Evolutionary conservation across 768 basidiomycete species (phyloP).

Genomic region (Kwoniella shandongensis): DNA sequence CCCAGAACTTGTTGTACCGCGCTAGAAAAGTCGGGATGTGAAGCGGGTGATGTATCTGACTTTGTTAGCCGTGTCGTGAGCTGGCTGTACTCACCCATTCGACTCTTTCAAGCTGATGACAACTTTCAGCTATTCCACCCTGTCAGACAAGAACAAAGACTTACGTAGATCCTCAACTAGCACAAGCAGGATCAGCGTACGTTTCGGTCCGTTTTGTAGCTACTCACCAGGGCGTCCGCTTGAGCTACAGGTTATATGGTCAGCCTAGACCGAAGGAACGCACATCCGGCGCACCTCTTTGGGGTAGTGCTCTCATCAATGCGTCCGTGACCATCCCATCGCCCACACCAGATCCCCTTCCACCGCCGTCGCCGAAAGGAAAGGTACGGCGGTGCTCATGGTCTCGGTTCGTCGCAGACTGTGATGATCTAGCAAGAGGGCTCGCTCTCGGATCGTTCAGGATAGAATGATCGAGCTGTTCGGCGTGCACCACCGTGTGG

Average conservation of each 20-base stretch:
- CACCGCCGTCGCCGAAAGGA: slow-evolving; percentile 1
- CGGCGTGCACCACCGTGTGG: slow-evolving; percentile 15
- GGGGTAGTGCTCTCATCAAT: slow-evolving; percentile 7
- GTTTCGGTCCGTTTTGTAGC: background rate
- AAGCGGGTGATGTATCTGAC: slow-evolving; percentile 16
- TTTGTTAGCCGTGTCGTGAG: background rate
- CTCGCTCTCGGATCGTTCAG: slow-evolving; percentile 9
- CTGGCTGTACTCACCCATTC: slow-evolving; percentile 15
- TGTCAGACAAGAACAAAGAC: background rate
- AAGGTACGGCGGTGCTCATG: background rate
- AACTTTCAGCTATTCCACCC: background rate
- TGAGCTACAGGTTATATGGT: background rate
- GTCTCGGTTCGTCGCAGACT: too few species aligned
- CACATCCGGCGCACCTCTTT: slow-evolving; percentile 6
- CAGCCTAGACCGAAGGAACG: background rate
- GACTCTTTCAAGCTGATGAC: slow-evolving; percentile 12
- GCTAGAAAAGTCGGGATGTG: slow-evolving; percentile 22
- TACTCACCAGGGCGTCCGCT: slow-evolving; percentile 7
- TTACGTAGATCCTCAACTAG: slow-evolving; percentile 12
- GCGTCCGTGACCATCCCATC: slow-evolving; percentile 15
- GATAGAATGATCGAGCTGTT: slow-evolving; percentile 19
- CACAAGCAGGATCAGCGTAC: background rate
- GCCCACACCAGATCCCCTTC: background rate
- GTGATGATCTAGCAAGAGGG: background rate
- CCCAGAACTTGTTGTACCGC: slow-evolving; percentile 24